Evolutionary conservation across 768 basidiomycete species (phyloP), one percentile per base, ranked within the genome.

Genomic region (Tulasnella sp.): DNA sequence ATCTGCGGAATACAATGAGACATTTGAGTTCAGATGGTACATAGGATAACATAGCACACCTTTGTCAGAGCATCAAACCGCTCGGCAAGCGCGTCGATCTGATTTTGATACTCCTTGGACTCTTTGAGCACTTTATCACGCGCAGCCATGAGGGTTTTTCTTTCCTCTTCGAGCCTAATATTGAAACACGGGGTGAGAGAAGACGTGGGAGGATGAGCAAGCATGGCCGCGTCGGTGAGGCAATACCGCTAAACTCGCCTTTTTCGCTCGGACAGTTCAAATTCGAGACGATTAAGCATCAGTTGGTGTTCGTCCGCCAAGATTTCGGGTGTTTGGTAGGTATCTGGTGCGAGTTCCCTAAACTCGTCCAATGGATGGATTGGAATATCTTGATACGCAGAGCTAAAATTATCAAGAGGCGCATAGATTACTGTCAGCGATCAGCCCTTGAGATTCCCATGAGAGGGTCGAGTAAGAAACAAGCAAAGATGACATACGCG

Each of bases 251-350:
- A 19, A 34, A 57, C 69, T 48, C 61, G 88, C 89, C 89, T 75
- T 68, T 90, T 83, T 46, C 89, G 81, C 68, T 91, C 89, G 28
- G 75, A 76, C 29, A 90, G 78, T 65, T 92, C 89, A 58, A 91
- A 90, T 62, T 78, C 81, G 37, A 92, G 70, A 46, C 87, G 78
- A 61, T 80, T 88, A 55, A 91, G 75, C 83, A 90, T 88, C 33
- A 90, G 73, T 57, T 86, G 80, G 65, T 90, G 89, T 33, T 80
- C 73, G 59, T 85, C 75, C 13, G 73, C 67, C 37, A 83, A 66
- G 16, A 77, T 77, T 10, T 75, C 78, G 15, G 71, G 69, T 44
- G 77, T 73, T 20, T 75, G 75, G 12, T 77, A 75, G 58, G 77
- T 83, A 55, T 69, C 72, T 5, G 81, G 88, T 0, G 88, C 89